Evolutionary conservation across 2,329 filamentous ascomycete genomes (phyloP), one percentile per base, ranked within the genome.

Genomic region (Hymenoscyphus salicellus): DNA sequence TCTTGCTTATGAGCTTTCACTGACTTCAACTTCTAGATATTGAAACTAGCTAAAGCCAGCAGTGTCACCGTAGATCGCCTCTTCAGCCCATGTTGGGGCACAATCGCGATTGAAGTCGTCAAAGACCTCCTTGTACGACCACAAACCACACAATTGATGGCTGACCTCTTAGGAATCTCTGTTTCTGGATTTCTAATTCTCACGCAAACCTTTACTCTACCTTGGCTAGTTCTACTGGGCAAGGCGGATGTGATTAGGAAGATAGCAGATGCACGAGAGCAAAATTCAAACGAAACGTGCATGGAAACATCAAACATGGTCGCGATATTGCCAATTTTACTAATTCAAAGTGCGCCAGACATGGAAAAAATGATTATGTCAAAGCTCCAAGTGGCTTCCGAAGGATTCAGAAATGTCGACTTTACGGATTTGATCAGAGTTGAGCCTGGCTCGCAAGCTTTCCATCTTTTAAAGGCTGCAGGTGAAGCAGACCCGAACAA

Each of bases 41-140:
- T 90, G 23, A 88, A 87, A 66, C 82, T 98, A 58, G 90, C 93
- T 1, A 84, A 89, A 60, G 80, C 82, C 58, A 84, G 87, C 49
- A 81, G 82, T 2, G 81, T 86, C 43, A 89, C 86, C 1, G 84
- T 89, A 1, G 82, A 84, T 32, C 86, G 87, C 17, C 80, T 99
- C 0, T 89, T 98, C 63, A 87, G 89, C 63, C 93, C 94, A 0
- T 98, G 93, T 76, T 98, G 94, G 93, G 86, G 87, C 69, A 94
- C 86, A 33, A 82, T 99, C 55, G 93, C 92, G 0, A 89, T 94
- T 65, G 85, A 89, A 59, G 88, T 92, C 1, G 89, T 95, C 32
- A 94, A 93, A 75, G 92, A 97, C 71, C 83, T 98, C 66, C 83
- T 89, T 26, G 83, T 85, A 58, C 86, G 89, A 57, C 94, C 95